These are phyloP conservation scores for Bruguiera sexangula DNA, from an alignment of 345 rosid genomes.

Conservation along the genomic window DNA sequence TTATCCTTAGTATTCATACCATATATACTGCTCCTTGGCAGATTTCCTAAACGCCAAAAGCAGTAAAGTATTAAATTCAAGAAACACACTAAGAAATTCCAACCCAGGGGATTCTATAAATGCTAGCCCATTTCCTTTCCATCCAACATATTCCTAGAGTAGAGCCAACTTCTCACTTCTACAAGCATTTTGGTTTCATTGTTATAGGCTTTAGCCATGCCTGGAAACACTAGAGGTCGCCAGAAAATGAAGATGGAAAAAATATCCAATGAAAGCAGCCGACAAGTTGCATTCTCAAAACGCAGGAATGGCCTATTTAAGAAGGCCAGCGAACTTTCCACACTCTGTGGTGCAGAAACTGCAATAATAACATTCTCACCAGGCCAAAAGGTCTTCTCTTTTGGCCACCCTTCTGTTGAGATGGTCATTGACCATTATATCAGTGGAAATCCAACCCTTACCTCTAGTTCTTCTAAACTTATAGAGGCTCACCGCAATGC, in stretches of 20 bases:
- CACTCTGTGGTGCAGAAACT: constrained; percentile 22
- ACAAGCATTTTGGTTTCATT: background rate
- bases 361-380: constrained; percentile 20
- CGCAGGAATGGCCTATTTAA: constrained; percentile 17
- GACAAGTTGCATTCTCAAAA: constrained; percentile 22
- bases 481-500: constrained; percentile 44
- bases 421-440: constrained; percentile 16
- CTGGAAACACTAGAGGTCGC: constrained; percentile 11
- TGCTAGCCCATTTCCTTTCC: no score
- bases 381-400: constrained; percentile 18
- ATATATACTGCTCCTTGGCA: no score
- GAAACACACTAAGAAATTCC: no score
- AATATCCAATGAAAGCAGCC: constrained; percentile 17
- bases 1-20: no score
- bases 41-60: no score
- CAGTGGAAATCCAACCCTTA: constrained; percentile 7
- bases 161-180: background rate
- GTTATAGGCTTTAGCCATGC: constrained; percentile 2
- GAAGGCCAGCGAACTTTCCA: constrained; percentile 26
- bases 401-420: constrained; percentile 23
- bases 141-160: no score
- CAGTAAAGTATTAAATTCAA: no score
- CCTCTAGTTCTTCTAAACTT: constrained; percentile 28
- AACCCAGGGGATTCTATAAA: no score
- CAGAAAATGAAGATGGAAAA: constrained; percentile 19